phyloP scores from a whole-genome alignment of 352 stramenopile species.

The Globisporangium lucens region DNA sequence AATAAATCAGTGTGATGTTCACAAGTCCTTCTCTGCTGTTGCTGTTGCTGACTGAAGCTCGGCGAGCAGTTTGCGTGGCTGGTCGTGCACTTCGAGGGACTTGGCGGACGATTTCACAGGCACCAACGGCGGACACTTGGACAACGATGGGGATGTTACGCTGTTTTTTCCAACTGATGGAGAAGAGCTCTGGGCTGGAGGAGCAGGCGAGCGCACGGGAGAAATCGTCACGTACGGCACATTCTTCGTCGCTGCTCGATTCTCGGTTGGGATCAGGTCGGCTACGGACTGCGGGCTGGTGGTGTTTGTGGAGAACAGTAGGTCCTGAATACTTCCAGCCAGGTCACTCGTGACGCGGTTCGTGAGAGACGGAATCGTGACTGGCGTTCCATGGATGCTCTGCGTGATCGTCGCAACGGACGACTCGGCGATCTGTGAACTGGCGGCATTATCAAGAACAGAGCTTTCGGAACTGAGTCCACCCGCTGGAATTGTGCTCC shows the following conservation, averaged over 20 bases:
- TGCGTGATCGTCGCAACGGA: constrained; percentile 23
- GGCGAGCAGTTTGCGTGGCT: constrained; percentile 14
- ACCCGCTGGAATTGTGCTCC: background rate
- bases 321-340: constrained; percentile 58
- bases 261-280: constrained; percentile 21
- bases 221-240: constrained; percentile 9
- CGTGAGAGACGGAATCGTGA: constrained; percentile 46
- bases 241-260: constrained; percentile 6
- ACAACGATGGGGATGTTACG: background rate
- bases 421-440: background rate
- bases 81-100: constrained; percentile 3
- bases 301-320: constrained; percentile 47
- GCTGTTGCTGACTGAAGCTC: constrained; percentile 13
- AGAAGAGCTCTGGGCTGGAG: background rate
- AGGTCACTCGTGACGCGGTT: constrained; percentile 34
- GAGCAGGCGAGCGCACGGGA: constrained; percentile 5
- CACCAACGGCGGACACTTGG: constrained; percentile 10
- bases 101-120: constrained; percentile 5
- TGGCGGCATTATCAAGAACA: background rate
- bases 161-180: background rate
- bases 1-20: constrained; percentile 9
- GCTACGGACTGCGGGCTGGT: constrained; percentile 76
- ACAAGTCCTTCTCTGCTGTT: background rate
- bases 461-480: constrained; percentile 5
- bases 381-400: constrained; percentile 48